These are phyloP conservation scores for Polymyxa betae DNA, from an alignment of 208 protist species.

Conservation along the genomic window DNA sequence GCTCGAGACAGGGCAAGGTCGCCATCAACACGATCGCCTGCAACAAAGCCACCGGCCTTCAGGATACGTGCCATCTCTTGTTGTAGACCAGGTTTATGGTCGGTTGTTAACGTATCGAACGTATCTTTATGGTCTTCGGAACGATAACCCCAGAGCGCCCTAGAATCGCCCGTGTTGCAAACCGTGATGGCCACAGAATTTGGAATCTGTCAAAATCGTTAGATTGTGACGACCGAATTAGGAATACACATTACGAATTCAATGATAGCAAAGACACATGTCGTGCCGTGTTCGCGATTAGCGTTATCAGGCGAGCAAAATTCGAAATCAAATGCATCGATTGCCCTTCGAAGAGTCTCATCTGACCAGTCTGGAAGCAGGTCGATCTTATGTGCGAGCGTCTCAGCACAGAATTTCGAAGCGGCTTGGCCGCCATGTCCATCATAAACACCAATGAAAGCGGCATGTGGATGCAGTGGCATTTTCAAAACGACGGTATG, in stretches of 20 bases:
- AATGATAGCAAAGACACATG: constrained; percentile 11
- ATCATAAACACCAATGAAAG: constrained; percentile 43
- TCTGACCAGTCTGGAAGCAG: background rate
- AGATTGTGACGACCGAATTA: constrained; percentile 5
- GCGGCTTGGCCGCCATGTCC: constrained; percentile 28
- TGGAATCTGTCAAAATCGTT: background rate
- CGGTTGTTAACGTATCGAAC: background rate
- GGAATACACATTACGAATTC: background rate
- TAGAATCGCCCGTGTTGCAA: background rate
- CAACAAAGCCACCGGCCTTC: constrained; percentile 9
- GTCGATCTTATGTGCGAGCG: background rate
- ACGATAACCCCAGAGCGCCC: background rate
- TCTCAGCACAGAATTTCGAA: background rate
- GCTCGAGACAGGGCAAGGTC: constrained; percentile 58
- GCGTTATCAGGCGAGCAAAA: constrained; percentile 1
- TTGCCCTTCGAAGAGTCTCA: background rate
- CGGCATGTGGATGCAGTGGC: background rate
- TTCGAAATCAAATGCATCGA: background rate
- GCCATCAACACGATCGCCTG: constrained; percentile 54
- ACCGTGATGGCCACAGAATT: background rate
- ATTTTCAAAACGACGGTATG: background rate
- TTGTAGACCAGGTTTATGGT: constrained; percentile 3
- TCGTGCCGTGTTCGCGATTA: background rate
- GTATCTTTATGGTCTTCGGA: background rate
- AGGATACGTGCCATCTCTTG: background rate